Conservation (phyloP, 257 asterid species). For the Solanum sitiens region DNA sequence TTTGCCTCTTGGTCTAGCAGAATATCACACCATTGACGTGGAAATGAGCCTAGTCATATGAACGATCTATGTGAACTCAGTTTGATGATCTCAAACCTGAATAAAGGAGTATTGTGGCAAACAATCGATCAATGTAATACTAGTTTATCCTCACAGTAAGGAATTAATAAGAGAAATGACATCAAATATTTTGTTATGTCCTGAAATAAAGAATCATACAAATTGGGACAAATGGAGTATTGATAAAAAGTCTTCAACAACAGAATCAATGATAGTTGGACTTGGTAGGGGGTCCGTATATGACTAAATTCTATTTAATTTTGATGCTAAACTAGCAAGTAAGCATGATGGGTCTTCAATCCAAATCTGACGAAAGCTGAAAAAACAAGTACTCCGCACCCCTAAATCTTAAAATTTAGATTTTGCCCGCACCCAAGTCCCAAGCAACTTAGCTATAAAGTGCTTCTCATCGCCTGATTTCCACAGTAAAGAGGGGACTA, state of each 20-base stretch:
- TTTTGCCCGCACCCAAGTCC: no score
- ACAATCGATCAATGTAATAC: no score
- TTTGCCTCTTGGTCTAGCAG: neutral
- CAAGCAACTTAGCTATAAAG: no score
- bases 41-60: neutral
- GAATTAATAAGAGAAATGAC: neutral
- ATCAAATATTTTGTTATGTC: neutral
- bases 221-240: neutral
- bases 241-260: neutral
- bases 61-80: neutral
- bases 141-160: neutral
- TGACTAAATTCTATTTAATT: neutral
- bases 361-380: neutral
- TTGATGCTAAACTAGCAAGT: neutral
- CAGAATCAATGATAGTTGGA: neutral
- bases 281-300: neutral
- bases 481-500: no score
- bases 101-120: neutral
- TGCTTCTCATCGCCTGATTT: no score
- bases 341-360: neutral
- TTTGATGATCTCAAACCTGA: neutral
- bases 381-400: no score
- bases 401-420: no score
- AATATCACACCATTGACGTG: neutral
- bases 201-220: neutral